Evolutionary conservation across 805 yeast genomes (phyloP).

Genomic region (Candida ipomoeae): DNA sequence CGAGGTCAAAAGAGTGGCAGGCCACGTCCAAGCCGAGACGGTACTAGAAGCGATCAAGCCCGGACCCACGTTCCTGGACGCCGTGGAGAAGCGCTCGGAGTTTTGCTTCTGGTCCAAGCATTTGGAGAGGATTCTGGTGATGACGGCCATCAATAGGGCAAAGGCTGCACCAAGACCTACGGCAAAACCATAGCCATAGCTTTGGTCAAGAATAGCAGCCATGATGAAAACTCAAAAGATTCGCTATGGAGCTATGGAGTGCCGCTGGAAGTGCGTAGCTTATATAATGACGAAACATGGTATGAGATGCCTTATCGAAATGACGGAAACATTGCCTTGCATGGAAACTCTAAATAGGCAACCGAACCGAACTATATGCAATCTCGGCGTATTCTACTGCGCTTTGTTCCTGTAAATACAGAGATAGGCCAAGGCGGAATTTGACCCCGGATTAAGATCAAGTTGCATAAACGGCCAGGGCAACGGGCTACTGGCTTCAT

Average conservation of each 20-base stretch:
- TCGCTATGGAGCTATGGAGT: not conserved
- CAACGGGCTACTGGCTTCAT: not conserved
- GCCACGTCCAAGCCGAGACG: conserved; percentile 11
- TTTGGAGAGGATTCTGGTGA: conserved; percentile 6
- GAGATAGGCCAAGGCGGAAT: not conserved
- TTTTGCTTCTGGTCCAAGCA: conserved; percentile 9
- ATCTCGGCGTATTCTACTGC: not conserved
- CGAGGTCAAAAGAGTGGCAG: conserved; percentile 35
- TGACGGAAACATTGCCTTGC: not conserved
- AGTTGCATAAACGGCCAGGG: not conserved
- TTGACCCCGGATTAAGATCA: not conserved
- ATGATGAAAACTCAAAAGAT: not conserved
- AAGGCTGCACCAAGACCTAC: conserved; percentile 9
- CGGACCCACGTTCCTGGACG: conserved; percentile 8
- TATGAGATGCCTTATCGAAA: not conserved
- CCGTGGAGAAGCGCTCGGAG: conserved; percentile 11
- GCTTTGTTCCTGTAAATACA: not conserved
- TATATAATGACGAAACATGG: not conserved
- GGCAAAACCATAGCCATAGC: conserved; percentile 9
- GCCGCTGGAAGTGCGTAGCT: not conserved
- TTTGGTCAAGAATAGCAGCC: conserved; percentile 6
- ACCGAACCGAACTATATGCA: not conserved
- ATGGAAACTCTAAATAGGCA: not conserved
- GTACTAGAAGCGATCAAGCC: conserved; percentile 10
- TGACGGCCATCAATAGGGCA: conserved; percentile 7